Percentiles rank a stretch among this genome's conserved stretches.
Evolutionary conservation across 2,329 filamentous ascomycete genomes (phyloP).

Genomic region (Phyllosticta capitalensis): DNA sequence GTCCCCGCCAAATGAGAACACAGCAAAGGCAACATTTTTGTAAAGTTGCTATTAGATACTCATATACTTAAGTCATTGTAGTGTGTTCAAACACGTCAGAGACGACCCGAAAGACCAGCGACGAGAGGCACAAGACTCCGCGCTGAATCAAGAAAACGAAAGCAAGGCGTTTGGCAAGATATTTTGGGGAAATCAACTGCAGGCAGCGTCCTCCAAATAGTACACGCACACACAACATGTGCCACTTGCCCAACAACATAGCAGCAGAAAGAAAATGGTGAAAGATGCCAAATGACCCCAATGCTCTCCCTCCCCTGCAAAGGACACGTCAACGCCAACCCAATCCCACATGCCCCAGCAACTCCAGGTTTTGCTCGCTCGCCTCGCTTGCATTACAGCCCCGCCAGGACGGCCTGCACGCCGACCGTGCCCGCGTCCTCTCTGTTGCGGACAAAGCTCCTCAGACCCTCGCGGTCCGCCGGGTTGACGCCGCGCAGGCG

Average conservation of each 20-base stretch:
- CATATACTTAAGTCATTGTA: too few relatives aligned
- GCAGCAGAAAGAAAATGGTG: background rate
- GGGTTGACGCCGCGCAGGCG: conserved; percentile 36
- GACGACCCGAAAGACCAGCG: too few relatives aligned
- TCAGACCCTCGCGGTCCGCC: conserved; percentile 49
- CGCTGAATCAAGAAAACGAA: background rate
- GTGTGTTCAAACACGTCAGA: too few relatives aligned
- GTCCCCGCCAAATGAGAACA: too few relatives aligned
- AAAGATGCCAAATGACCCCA: background rate
- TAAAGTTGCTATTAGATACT: too few relatives aligned
- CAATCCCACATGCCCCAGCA: background rate
- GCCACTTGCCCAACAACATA: background rate
- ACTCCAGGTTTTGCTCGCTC: background rate
- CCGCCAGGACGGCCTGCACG: conserved; percentile 71
- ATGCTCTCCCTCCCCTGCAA: background rate
- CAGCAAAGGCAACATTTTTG: too few relatives aligned
- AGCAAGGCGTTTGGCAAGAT: background rate
- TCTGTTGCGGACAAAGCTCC: conserved; percentile 72
- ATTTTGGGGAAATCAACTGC: too few relatives aligned
- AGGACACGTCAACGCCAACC: background rate
- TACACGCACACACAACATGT: background rate
- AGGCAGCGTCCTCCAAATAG: background rate
- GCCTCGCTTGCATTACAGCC: conserved; percentile 36
- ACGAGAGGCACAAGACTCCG: too few relatives aligned
- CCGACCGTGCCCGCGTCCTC: conserved; percentile 75